Conservation (phyloP, 192 early-diverging fungal genomes). For the Coemansia sp. region DNA sequence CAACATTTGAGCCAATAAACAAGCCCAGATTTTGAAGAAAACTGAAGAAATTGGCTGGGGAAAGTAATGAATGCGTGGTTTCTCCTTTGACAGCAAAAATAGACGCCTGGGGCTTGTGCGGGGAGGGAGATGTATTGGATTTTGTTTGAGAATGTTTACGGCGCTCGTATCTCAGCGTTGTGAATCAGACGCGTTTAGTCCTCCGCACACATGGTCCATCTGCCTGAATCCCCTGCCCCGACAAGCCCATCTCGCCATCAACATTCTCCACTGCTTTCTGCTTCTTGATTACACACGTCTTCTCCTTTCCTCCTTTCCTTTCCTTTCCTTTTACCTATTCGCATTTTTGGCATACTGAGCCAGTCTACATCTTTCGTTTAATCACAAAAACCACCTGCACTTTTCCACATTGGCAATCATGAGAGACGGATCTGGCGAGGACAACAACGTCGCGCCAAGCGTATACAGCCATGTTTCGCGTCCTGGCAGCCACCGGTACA, state of each 20-base stretch:
- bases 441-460: constrained; percentile 55
- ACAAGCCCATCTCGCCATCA: neutral
- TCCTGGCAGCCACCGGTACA: constrained; percentile 69
- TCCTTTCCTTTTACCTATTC: too few species aligned
- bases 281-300: neutral
- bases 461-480: constrained; percentile 54
- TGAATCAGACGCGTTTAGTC: neutral
- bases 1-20: neutral
- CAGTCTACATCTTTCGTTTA: neutral
- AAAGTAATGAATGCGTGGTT: neutral
- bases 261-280: neutral
- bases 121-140: neutral
- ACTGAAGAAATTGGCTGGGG: neutral
- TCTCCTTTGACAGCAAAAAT: neutral
- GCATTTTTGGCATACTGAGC: neutral
- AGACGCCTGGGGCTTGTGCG: neutral
- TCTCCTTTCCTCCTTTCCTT: too few species aligned
- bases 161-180: neutral
- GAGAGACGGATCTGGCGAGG: constrained; percentile 50
- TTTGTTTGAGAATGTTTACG: constrained; percentile 21
- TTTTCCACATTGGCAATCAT: neutral
- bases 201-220: neutral
- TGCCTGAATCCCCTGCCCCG: neutral
- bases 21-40: too few species aligned
- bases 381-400: neutral